Evolutionary conservation across 805 yeast species (phyloP).

Genomic region (Sugiyamaella marilandica): DNA sequence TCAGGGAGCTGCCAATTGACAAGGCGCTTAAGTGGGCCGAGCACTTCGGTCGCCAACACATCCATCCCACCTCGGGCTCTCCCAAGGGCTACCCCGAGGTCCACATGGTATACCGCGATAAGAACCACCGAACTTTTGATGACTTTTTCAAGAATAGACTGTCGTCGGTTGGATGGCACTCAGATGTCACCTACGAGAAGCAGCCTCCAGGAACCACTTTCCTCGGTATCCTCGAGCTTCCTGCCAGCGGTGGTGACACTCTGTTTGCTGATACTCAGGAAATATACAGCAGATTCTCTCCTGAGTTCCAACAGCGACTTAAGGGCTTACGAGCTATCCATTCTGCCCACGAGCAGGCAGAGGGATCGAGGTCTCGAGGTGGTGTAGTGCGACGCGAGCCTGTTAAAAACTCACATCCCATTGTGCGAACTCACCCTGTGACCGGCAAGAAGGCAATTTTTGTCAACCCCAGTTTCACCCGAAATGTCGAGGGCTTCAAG

Average conservation of each 20-base stretch:
- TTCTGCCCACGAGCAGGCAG: constrained; percentile 51
- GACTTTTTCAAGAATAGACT: constrained; percentile 14
- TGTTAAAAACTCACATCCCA: constrained; percentile 50
- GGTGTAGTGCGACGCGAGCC: constrained; percentile 42
- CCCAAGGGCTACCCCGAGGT: constrained; percentile 55
- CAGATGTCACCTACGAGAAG: constrained; percentile 68
- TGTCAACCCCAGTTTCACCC: constrained; percentile 52
- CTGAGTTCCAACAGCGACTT: constrained; percentile 53
- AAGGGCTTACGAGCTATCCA: constrained; percentile 61
- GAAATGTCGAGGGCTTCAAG: constrained; percentile 61
- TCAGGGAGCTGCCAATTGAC: constrained; percentile 38
- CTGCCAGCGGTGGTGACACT: constrained; percentile 70
- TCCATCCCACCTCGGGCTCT: constrained; percentile 71
- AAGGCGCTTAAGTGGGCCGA: constrained; percentile 46
- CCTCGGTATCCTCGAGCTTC: constrained; percentile 55
- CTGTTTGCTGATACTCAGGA: constrained; percentile 62
- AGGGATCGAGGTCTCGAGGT: constrained; percentile 32
- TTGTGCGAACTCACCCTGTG: constrained; percentile 59
- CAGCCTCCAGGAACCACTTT: constrained; percentile 70
- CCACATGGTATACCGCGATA: constrained; percentile 54
- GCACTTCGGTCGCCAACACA: constrained; percentile 65
- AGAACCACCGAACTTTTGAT: constrained; percentile 29
- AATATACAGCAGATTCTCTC: constrained; percentile 67
- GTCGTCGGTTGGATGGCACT: constrained; percentile 50
- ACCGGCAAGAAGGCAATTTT: constrained; percentile 53